Evolutionary conservation across 495 filamentous ascomycete genomes (phyloP), one percentile per base, ranked within the genome.

Genomic region (Neurospora discreta): DNA sequence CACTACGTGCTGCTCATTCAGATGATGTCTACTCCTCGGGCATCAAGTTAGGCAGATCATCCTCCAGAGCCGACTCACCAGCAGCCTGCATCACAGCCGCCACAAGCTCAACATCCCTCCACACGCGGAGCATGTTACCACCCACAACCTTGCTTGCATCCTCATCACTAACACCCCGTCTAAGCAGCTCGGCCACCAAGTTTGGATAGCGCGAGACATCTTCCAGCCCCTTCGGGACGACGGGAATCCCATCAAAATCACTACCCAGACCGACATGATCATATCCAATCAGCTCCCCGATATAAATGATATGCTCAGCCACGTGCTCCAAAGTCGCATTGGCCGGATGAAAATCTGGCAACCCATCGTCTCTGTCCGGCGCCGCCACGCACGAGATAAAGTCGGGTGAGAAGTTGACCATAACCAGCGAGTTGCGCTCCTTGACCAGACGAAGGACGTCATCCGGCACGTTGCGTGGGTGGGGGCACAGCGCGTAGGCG

Each of bases 121-220:
- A 94, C 41, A 95, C 92, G 33, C 92, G 86, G 39, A 95, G 78
- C 1, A 94, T 70, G 77, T 95, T 95, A 1, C 87, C 89, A 0
- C 92, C 92, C 0, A 86, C 90, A 1, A 95, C 82, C 75, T 91
- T 90, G 30, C 77, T 82, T 2, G 86, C 90, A 74, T 95, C 89
- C 60, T 81, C 78, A 73, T 93, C 90, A 18, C 85, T 90, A 30
- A 94, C 82, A 2, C 91, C 92, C 23, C 88, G 85, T 44, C 78
- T 80, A 71, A 95, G 80, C 69, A 95, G 78, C 80, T 94, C 92
- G 7, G 86, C 89, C 7, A 98, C 87, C 70, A 99, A 80, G 67
- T 89, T 88, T 2, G 95, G 95, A 78, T 89, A 97, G 78, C 91
- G 93, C 68, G 89, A 89, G 38, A 98, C 94, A 80, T 97, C 93